These are phyloP conservation scores for Marchantia polymorpha DNA, from an alignment of 225 moss, liverwort and hornwort species.

Conservation along the genomic window DNA sequence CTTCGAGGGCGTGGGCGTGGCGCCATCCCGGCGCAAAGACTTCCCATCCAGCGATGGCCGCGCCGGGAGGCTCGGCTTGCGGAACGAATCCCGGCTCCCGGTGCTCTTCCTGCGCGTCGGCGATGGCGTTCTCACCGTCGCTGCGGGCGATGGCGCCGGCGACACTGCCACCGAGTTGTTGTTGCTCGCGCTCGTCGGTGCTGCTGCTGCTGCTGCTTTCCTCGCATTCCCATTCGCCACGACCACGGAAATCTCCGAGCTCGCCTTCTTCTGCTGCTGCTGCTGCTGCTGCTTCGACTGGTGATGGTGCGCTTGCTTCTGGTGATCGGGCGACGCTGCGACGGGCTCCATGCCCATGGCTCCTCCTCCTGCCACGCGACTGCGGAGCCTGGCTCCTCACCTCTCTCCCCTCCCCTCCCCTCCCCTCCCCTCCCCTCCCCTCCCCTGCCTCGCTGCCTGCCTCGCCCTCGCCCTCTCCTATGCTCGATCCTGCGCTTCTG, in stretches of 20 bases:
- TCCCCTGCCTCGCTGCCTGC: too few relatives aligned
- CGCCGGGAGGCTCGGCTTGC: conserved; percentile 22
- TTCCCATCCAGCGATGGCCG: conserved; percentile 21
- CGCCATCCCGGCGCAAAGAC: conserved; percentile 16
- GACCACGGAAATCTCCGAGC: conserved; percentile 14
- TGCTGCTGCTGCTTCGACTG: background rate
- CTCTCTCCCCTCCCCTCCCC: too few relatives aligned
- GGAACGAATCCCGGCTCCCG: conserved; percentile 29
- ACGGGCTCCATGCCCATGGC: conserved; percentile 42
- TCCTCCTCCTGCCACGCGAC: background rate
- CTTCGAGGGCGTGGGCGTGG: conserved; percentile 11
- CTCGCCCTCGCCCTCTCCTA: background rate
- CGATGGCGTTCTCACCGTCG: conserved; percentile 17
- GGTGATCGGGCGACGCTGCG: conserved; percentile 9
- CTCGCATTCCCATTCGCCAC: background rate
- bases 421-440: background rate
- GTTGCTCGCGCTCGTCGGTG: background rate
- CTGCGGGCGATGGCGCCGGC: conserved; percentile 4
- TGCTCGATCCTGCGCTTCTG: background rate
- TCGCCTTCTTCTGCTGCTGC: conserved; percentile 1
- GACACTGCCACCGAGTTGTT: conserved; percentile 9
- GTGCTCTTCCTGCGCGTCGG: conserved; percentile 26
- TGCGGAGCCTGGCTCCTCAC: background rate
- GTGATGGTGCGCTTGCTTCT: too few relatives aligned
- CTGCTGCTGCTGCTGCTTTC: too few relatives aligned